Conservation (phyloP, 495 filamentous ascomycete genomes). For the Endocarpon pusillum region DNA sequence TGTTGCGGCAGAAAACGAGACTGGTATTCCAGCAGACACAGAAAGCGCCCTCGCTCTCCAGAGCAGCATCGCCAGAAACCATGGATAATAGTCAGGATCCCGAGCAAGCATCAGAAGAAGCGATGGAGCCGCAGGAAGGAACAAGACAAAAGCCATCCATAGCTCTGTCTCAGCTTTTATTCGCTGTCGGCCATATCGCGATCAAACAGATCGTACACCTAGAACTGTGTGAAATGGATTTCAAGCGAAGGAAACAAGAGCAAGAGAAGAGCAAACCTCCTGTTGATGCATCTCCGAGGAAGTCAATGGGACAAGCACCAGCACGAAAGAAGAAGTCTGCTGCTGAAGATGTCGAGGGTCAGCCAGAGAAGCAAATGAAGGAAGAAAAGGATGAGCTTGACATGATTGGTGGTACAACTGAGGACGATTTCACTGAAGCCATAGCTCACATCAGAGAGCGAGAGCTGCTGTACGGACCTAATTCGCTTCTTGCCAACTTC, state of each 20-base stretch:
- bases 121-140: constrained; percentile 14
- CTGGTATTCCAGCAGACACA: constrained; percentile 45
- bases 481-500: constrained; percentile 74
- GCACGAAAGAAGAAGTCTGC: constrained; percentile 32
- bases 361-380: constrained; percentile 10
- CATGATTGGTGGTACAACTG: constrained; percentile 88
- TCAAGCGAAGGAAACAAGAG: constrained; percentile 89
- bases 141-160: constrained; percentile 28
- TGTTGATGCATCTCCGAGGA: constrained; percentile 23
- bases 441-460: constrained; percentile 89
- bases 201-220: constrained; percentile 99
- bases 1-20: constrained; percentile 73
- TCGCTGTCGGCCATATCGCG: constrained; percentile 89
- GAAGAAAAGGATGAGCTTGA: constrained; percentile 70
- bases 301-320: constrained; percentile 32
- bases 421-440: constrained; percentile 96
- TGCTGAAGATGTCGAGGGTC: too few species aligned
- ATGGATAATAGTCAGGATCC: constrained; percentile 19
- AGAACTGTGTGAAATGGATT: constrained; percentile 92
- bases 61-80: constrained; percentile 13
- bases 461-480: constrained; percentile 75
- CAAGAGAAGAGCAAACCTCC: constrained; percentile 57
- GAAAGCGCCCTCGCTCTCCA: constrained; percentile 18
- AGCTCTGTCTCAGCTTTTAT: constrained; percentile 77
- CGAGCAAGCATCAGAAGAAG: constrained; percentile 30